Conservation (phyloP, 2,329 filamentous ascomycete species). For the Xylariales sp. region DNA sequence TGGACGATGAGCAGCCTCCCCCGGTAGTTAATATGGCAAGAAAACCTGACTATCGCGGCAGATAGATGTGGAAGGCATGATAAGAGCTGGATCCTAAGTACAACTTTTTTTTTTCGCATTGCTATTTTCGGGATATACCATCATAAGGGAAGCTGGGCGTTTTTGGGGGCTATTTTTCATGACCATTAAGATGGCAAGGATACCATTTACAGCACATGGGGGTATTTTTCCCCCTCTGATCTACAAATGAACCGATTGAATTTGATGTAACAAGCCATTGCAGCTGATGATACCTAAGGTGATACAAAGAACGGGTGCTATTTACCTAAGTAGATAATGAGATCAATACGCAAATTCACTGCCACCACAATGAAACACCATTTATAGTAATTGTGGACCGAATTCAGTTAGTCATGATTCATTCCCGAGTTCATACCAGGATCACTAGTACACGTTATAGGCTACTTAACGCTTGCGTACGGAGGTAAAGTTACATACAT, state of each 20-base stretch:
- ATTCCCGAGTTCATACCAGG: too few relatives aligned
- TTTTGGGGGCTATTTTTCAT: slow-evolving; percentile 1
- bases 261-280: neutral
- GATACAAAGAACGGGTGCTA: neutral
- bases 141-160: slow-evolving; percentile 1
- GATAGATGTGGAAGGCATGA: neutral
- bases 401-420: too few relatives aligned
- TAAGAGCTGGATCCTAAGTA: too few relatives aligned
- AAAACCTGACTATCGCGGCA: slow-evolving; percentile 53
- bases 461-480: too few relatives aligned
- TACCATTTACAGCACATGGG: slow-evolving; percentile 8
- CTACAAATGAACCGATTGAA: neutral
- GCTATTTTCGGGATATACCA: too few relatives aligned
- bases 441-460: too few relatives aligned
- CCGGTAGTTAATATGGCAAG: slow-evolving; percentile 80
- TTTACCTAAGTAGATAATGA: neutral
- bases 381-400: too few relatives aligned
- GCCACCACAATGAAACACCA: too few relatives aligned
- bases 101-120: too few relatives aligned
- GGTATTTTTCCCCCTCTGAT: slow-evolving; percentile 1
- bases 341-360: too few relatives aligned
- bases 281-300: neutral
- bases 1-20: slow-evolving; percentile 72
- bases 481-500: too few relatives aligned
- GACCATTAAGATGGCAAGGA: slow-evolving; percentile 5